Conservation (phyloP, 148 eudicot genomes). For the Tetragonia tetragonoides region DNA sequence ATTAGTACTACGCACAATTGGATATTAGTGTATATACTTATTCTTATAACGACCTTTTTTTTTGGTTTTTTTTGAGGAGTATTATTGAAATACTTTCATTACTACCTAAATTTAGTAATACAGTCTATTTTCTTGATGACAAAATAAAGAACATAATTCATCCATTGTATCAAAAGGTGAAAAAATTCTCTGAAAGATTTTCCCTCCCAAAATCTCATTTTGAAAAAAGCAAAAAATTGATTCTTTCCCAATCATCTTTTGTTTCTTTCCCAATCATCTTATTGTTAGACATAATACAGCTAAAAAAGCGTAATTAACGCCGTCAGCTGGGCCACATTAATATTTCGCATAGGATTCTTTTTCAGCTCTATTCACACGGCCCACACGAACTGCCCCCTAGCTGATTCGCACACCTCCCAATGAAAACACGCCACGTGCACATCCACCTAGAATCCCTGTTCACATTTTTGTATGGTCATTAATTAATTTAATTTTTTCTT, state of each 20-base stretch:
- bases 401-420: slow-evolving; percentile 21
- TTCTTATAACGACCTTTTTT: too few species aligned
- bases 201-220: slow-evolving; percentile 14
- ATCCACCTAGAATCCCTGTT: slow-evolving; percentile 16
- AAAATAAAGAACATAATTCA: too few species aligned
- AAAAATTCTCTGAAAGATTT: background rate
- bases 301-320: slow-evolving; percentile 23
- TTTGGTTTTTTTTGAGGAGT: too few species aligned
- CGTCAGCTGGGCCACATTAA: slow-evolving; percentile 2
- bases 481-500: background rate
- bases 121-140: too few species aligned
- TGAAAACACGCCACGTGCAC: slow-evolving; percentile 20
- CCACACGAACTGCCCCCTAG: slow-evolving; percentile 10
- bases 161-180: too few species aligned
- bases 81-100: too few species aligned
- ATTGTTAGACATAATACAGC: background rate
- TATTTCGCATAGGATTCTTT: slow-evolving; percentile 21
- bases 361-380: slow-evolving; percentile 2
- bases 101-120: too few species aligned
- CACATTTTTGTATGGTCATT: background rate
- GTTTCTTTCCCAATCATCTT: background rate
- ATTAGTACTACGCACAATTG: too few species aligned
- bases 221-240: background rate
- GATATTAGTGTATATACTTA: too few species aligned
- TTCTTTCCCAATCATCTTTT: background rate